These are phyloP conservation scores for Saksenaea oblongispora DNA, from an alignment of 371 early-diverging fungal species.

Conservation along the genomic window DNA sequence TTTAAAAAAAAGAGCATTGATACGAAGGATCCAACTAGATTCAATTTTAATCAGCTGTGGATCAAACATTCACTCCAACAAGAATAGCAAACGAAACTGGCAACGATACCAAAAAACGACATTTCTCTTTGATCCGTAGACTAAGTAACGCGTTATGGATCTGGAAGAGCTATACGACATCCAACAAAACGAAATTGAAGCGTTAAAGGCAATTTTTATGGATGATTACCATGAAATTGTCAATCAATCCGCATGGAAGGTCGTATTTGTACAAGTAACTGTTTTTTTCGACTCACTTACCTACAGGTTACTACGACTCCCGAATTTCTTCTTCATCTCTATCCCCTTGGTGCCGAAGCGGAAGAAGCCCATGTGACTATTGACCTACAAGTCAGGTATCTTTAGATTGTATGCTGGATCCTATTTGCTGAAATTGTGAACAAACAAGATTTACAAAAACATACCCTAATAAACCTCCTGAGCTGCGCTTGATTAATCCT, in stretches of 20 bases:
- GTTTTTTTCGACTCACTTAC: not conserved
- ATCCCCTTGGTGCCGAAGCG: slow-evolving; percentile 58
- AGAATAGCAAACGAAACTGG: not conserved
- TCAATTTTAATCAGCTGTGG: not conserved
- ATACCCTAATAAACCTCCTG: slow-evolving; percentile 73
- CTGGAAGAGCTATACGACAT: slow-evolving; percentile 64
- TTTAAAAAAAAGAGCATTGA: not conserved
- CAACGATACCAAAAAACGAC: not conserved
- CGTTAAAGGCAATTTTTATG: slow-evolving; percentile 70
- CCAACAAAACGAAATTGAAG: slow-evolving; percentile 78
- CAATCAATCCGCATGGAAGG: slow-evolving; percentile 76
- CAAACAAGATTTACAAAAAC: slow-evolving; percentile 59
- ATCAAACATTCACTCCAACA: not conserved
- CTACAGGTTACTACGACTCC: slow-evolving; percentile 57
- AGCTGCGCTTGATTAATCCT: slow-evolving; percentile 56
- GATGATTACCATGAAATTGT: slow-evolving; percentile 68
- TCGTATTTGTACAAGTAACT: not conserved
- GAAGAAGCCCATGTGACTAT: slow-evolving; percentile 50
- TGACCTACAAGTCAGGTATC: slow-evolving; percentile 61
- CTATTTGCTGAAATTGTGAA: slow-evolving; percentile 10
- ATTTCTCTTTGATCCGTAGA: not conserved
- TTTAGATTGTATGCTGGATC: slow-evolving; percentile 21
- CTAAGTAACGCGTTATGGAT: slow-evolving; percentile 23
- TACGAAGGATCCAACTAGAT: not conserved
- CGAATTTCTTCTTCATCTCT: slow-evolving; percentile 69